A percentile compares a stretch with the other conserved stretches of the same genome.
These are phyloP conservation scores for Talaromyces piceae DNA, from an alignment of 2,329 filamentous ascomycete species.

Conservation along the genomic window DNA sequence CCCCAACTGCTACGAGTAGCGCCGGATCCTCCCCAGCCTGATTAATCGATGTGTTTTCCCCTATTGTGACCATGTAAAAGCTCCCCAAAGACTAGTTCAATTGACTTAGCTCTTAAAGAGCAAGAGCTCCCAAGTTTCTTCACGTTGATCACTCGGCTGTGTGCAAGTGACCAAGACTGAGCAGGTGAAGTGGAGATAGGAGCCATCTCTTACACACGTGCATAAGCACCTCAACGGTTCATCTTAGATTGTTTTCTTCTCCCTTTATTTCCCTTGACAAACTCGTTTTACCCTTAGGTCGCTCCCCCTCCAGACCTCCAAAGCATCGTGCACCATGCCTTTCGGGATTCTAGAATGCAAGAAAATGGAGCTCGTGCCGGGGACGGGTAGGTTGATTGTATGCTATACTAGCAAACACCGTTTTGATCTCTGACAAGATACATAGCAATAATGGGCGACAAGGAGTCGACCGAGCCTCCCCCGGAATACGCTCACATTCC, in stretches of 20 bases:
- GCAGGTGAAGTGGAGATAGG: not conserved
- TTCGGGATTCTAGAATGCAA: slow-evolving; percentile 10
- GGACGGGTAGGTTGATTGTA: slow-evolving; percentile 3
- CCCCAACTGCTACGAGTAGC: not conserved
- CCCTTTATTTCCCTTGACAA: not conserved
- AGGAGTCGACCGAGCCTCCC: slow-evolving; percentile 1
- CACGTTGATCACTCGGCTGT: not conserved
- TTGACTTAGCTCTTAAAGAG: not conserved
- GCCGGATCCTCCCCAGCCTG: not conserved
- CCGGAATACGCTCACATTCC: slow-evolving; percentile 6
- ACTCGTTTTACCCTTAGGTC: not conserved
- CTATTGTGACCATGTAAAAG: not conserved
- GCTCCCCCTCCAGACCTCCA: no score
- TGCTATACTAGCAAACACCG: not conserved
- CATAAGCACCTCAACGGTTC: not conserved
- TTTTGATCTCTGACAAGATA: not conserved
- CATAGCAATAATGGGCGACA: not conserved
- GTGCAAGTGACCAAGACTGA: not conserved
- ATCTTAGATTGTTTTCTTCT: not conserved
- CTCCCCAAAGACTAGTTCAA: not conserved
- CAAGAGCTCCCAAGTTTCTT: not conserved
- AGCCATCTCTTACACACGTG: not conserved
- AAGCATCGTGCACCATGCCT: slow-evolving; percentile 5
- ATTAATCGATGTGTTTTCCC: not conserved
- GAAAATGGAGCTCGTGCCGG: slow-evolving; percentile 10